Conservation (phyloP, 2,329 filamentous ascomycete species). For the Rhinocladiella mackenziei region DNA sequence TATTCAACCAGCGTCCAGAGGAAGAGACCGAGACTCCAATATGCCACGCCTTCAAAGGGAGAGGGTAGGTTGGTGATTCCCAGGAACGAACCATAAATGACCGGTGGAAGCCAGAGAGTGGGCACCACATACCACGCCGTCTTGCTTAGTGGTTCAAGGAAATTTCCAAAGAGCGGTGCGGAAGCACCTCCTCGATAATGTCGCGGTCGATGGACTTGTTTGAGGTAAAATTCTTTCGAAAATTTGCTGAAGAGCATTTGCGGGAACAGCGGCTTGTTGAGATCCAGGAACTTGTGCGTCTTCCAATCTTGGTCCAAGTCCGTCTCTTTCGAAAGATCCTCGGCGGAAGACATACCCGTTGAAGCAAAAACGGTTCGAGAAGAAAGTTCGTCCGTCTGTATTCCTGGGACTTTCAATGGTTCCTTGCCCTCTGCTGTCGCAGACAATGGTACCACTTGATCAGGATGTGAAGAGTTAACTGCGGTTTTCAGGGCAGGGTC, state of each 20-base stretch:
- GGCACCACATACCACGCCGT: slow-evolving; percentile 94
- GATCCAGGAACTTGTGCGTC: slow-evolving; percentile 88
- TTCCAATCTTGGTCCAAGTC: slow-evolving; percentile 73
- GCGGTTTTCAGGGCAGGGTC: slow-evolving; percentile 53
- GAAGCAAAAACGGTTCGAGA: slow-evolving; percentile 42
- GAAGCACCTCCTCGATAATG: slow-evolving; percentile 93
- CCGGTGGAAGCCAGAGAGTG: slow-evolving; percentile 74
- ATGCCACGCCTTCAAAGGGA: slow-evolving; percentile 51
- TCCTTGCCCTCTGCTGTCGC: slow-evolving; percentile 47
- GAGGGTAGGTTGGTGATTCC: slow-evolving; percentile 55
- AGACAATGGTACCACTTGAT: slow-evolving; percentile 52
- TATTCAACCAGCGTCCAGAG: slow-evolving; percentile 94
- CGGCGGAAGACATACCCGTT: slow-evolving; percentile 85
- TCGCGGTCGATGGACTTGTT: slow-evolving; percentile 90
- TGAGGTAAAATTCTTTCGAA: slow-evolving; percentile 90
- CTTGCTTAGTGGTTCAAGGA: slow-evolving; percentile 93
- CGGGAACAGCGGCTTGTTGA: slow-evolving; percentile 75
- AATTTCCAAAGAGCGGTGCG: slow-evolving; percentile 93
- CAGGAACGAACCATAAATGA: slow-evolving; percentile 67
- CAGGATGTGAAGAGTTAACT: slow-evolving; percentile 46
- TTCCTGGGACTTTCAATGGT: slow-evolving; percentile 40
- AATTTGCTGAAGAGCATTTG: slow-evolving; percentile 89
- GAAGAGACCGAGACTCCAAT: slow-evolving; percentile 66
- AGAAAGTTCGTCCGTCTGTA: slow-evolving; percentile 46
- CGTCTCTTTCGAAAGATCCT: slow-evolving; percentile 82